Conservation (phyloP, 306 rosid genomes). For the Betula pendula region DNA sequence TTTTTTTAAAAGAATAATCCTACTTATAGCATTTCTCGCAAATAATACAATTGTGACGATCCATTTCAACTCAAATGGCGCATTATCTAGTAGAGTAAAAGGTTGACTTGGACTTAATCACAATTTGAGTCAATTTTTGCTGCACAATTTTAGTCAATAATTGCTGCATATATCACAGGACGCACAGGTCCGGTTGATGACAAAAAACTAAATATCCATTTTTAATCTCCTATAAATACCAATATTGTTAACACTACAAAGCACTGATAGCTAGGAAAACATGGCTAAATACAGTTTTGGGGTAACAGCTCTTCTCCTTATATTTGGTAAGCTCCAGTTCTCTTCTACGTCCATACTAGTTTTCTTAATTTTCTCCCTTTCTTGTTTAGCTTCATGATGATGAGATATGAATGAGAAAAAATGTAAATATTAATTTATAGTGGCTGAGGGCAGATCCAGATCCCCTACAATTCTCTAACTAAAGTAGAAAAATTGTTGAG, state of each 20-base stretch:
- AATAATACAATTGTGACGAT: too few species aligned
- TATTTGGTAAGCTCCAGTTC: constrained; percentile 2
- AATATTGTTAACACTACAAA: not conserved
- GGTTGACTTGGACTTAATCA: too few species aligned
- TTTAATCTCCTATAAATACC: not conserved
- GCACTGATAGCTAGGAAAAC: not conserved
- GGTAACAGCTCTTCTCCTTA: not conserved
- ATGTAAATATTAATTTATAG: too few species aligned
- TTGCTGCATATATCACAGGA: not conserved
- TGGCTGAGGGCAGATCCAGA: too few species aligned
- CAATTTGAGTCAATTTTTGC: too few species aligned
- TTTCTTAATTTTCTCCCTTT: not conserved
- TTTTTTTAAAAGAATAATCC: too few species aligned
- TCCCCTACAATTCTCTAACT: too few species aligned
- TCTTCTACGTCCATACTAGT: not conserved
- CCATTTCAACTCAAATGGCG: too few species aligned
- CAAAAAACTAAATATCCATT: not conserved
- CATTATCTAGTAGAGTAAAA: too few species aligned
- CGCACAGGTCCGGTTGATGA: not conserved
- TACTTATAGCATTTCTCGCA: too few species aligned
- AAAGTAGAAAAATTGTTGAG: too few species aligned
- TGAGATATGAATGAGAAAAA: not conserved
- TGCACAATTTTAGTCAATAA: not conserved
- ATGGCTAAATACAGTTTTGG: not conserved
- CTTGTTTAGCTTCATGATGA: not conserved